phyloP scores from a whole-genome alignment of 2,329 filamentous ascomycete species.

The Botryotinia calthae region DNA sequence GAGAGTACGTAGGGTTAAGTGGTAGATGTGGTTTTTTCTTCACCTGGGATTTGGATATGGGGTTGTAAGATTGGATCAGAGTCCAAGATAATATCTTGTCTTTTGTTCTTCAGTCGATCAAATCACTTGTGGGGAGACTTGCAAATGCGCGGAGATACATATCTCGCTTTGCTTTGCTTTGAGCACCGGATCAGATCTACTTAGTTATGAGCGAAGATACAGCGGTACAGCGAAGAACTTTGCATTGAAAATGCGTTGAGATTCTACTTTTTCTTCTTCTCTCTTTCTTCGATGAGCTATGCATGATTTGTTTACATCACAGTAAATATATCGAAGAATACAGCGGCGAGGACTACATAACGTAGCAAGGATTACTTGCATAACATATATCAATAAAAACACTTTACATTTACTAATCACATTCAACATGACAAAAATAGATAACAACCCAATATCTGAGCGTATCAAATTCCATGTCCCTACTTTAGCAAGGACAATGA shows the following conservation, averaged over 20 bases:
- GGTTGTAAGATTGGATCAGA: background rate
- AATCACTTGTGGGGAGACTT: background rate
- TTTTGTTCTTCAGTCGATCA: background rate
- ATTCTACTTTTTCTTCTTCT: background rate
- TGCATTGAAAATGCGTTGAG: background rate
- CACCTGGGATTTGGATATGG: accelerated
- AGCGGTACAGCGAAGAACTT: background rate
- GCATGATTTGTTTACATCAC: background rate
- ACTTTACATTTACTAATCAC: background rate
- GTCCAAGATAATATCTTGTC: background rate
- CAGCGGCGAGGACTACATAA: background rate
- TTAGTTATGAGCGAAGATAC: background rate
- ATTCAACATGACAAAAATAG: background rate
- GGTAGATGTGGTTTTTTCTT: background rate
- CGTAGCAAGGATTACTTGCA: background rate
- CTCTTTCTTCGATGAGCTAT: background rate
- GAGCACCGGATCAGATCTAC: background rate
- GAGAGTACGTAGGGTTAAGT: background rate
- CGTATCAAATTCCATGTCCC: background rate
- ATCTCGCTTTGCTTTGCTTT: too few relatives aligned
- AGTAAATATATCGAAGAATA: background rate
- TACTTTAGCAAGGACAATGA: background rate
- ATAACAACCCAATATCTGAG: background rate
- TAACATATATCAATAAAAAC: background rate
- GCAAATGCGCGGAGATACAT: background rate